Conservation (phyloP, 192 early-diverging fungal species). For the Podila epicladia region DNA sequence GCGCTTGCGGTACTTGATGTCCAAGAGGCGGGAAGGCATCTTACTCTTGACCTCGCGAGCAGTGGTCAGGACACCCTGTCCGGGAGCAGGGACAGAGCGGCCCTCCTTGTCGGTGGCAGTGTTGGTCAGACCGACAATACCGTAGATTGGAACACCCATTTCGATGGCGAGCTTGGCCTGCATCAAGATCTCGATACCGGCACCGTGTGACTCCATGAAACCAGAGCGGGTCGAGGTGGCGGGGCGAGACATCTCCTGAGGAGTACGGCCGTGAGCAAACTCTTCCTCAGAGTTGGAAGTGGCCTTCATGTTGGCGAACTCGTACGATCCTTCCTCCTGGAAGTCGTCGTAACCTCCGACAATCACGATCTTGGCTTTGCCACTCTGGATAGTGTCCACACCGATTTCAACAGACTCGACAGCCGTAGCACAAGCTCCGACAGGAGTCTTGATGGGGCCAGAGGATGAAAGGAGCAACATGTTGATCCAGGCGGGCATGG, state of each 20-base stretch:
- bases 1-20: conserved; percentile 84
- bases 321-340: conserved; percentile 92
- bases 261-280: conserved; percentile 85
- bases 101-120: conserved; percentile 97
- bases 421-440: conserved; percentile 94
- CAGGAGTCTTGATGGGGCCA: conserved; percentile 93
- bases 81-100: conserved; percentile 93
- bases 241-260: conserved; percentile 90
- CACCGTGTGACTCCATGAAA: conserved; percentile 94
- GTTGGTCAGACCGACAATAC: conserved; percentile 86
- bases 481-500: conserved; percentile 97
- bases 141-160: conserved; percentile 94
- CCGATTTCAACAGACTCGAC: conserved; percentile 92
- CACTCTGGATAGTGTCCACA: conserved; percentile 86
- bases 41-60: conserved; percentile 76
- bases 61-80: conserved; percentile 91
- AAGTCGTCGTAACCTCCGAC: conserved; percentile 96
- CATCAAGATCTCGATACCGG: conserved; percentile 92
- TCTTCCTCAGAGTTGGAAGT: conserved; percentile 87
- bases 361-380: conserved; percentile 93
- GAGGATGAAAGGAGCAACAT: conserved; percentile 93
- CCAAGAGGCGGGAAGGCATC: conserved; percentile 69
- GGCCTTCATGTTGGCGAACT: conserved; percentile 98
- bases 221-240: conserved; percentile 89
- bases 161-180: conserved; percentile 86